Conservation (phyloP, 257 asterid species). For the Ballota nigra region DNA sequence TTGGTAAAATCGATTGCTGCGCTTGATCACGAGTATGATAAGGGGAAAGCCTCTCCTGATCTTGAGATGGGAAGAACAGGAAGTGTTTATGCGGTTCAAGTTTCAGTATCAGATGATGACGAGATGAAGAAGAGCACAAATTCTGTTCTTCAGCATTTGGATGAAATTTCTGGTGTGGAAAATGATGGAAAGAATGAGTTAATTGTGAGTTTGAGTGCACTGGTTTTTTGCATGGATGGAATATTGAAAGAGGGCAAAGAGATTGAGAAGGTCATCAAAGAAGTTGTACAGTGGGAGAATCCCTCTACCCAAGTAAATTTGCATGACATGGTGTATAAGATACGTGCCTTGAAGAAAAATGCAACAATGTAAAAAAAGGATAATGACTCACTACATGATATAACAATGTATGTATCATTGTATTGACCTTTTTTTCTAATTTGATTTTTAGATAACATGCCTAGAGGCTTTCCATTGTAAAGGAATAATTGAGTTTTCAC, state of each 20-base stretch:
- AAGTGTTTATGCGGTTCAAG: not conserved
- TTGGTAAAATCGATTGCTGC: constrained; percentile 39
- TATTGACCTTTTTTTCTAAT: not conserved
- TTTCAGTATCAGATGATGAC: constrained; percentile 28
- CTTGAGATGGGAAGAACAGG: constrained; percentile 55
- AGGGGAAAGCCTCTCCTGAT: constrained; percentile 45
- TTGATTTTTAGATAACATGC: not conserved
- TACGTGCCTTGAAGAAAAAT: constrained; percentile 37
- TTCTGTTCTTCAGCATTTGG: constrained; percentile 41
- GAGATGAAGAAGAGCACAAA: constrained; percentile 31
- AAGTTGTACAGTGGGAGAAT: constrained; percentile 78
- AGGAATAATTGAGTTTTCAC: not conserved
- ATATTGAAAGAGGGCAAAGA: constrained; percentile 54
- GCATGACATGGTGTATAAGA: constrained; percentile 57
- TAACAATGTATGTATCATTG: not conserved
- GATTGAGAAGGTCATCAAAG: constrained; percentile 62
- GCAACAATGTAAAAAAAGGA: constrained; percentile 8
- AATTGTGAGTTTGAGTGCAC: constrained; percentile 49
- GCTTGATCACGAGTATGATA: constrained; percentile 53
- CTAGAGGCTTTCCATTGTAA: not conserved
- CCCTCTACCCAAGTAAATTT: constrained; percentile 62
- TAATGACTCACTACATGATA: too few species aligned
- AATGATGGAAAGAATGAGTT: constrained; percentile 35
- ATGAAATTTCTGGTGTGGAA: constrained; percentile 30
- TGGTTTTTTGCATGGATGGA: constrained; percentile 60